Conservation (phyloP, 1,284 basidiomycete species). For the Phellopilus nigrolimitatus region DNA sequence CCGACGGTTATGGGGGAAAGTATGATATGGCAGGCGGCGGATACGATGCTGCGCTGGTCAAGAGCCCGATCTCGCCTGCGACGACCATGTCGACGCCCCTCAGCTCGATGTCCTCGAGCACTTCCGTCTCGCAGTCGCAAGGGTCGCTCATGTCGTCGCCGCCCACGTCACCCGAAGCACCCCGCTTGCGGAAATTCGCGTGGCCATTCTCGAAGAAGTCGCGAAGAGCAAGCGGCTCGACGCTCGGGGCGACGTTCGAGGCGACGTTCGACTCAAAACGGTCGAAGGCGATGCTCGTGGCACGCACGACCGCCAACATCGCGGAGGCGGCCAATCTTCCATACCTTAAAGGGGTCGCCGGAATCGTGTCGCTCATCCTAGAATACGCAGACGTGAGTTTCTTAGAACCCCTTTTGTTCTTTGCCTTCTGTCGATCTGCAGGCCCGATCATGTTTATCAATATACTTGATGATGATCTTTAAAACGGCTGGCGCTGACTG, state of each 20-base stretch:
- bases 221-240: background rate
- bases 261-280: background rate
- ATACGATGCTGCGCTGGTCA: too few relatives aligned
- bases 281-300: background rate
- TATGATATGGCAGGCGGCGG: too few relatives aligned
- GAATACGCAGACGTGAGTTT: slow-evolving; percentile 8
- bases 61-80: background rate
- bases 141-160: background rate
- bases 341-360: slow-evolving; percentile 6
- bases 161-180: background rate
- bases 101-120: background rate
- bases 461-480: background rate
- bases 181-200: background rate
- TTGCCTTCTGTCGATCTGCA: background rate
- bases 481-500: background rate
- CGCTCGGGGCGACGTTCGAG: background rate
- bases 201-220: background rate
- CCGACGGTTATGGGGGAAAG: too few relatives aligned
- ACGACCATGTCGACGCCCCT: background rate
- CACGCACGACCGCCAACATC: background rate
- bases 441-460: background rate
- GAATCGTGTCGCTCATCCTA: slow-evolving; percentile 3
- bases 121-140: background rate
- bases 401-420: background rate
- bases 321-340: slow-evolving; percentile 8